Evolutionary conservation across 1,284 basidiomycete genomes (phyloP).

Genomic region (Melampsora americana): DNA sequence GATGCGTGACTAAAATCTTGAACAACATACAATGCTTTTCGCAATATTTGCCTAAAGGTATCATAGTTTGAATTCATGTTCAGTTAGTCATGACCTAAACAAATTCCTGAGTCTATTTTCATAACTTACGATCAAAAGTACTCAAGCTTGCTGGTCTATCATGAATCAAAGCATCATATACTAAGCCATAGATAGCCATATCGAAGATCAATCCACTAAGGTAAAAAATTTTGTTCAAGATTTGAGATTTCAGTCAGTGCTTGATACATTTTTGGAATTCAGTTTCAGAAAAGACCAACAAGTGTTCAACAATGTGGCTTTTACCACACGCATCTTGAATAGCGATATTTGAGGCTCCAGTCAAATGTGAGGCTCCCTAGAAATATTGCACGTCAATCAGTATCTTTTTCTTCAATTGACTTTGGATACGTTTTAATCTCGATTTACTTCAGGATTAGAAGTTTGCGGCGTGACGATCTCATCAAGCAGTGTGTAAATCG

Average conservation of each 20-base stretch:
- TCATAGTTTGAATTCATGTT: not conserved
- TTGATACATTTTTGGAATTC: not conserved
- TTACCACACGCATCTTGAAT: conserved; percentile 15
- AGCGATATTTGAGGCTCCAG: conserved; percentile 17
- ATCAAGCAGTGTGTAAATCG: not conserved
- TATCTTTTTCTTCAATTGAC: not conserved
- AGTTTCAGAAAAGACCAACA: not conserved
- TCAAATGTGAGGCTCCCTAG: not conserved
- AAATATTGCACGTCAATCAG: not conserved
- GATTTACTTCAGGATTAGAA: conserved; percentile 6
- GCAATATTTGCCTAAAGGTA: not conserved
- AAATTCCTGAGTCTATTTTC: not conserved
- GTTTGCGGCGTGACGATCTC: conserved; percentile 21
- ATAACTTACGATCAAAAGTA: conserved; percentile 34
- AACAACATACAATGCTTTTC: not conserved
- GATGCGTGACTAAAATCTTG: not conserved
- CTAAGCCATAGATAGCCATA: conserved; percentile 30
- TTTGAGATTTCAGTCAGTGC: not conserved
- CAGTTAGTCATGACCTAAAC: not conserved
- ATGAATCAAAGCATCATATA: conserved; percentile 30
- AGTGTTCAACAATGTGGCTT: not conserved
- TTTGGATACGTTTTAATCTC: not conserved
- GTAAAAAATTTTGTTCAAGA: not conserved
- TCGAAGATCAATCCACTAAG: not conserved
- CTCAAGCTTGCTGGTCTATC: conserved; percentile 16